Percentiles rank a stretch among this genome's conserved stretches.
These are phyloP conservation scores for Ustulina deusta DNA, from an alignment of 2,329 filamentous ascomycete species.

Conservation along the genomic window DNA sequence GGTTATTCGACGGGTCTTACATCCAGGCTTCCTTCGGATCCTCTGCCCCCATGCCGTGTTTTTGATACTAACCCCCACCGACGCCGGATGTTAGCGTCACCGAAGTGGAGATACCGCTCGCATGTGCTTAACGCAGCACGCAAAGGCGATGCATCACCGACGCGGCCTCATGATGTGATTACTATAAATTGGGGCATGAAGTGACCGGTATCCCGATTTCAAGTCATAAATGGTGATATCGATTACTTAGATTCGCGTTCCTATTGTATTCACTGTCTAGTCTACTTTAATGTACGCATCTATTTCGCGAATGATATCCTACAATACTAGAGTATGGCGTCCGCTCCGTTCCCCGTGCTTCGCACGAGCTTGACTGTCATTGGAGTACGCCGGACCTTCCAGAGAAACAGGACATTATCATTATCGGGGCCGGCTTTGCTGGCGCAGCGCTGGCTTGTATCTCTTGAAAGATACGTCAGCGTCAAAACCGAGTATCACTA, in stretches of 20 bases:
- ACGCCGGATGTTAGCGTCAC: constrained; percentile 7
- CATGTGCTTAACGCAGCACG: not conserved
- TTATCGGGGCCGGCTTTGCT: constrained; percentile 67
- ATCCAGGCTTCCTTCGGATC: not conserved
- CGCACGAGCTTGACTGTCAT: constrained; percentile 62
- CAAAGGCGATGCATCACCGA: not conserved
- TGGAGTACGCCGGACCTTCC: constrained; percentile 63
- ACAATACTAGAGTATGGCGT: constrained; percentile 2
- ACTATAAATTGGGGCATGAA: not conserved
- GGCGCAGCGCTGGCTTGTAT: constrained; percentile 62
- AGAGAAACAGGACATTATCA: constrained; percentile 59
- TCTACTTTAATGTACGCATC: not conserved
- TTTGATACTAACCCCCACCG: not conserved
- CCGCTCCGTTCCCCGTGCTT: constrained; percentile 43
- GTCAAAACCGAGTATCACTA: constrained; percentile 41
- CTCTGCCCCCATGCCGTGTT: too few relatives aligned
- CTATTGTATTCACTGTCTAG: too few relatives aligned
- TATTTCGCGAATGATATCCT: not conserved
- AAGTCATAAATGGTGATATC: not conserved
- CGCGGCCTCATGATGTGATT: not conserved
- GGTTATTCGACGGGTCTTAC: not conserved
- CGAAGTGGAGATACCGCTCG: constrained; percentile 11
- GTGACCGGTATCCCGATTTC: not conserved
- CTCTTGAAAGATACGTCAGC: constrained; percentile 54
- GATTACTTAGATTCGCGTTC: not conserved